These are phyloP conservation scores for Eremomyces bilateralis DNA, from an alignment of 495 filamentous ascomycete species.

Conservation along the genomic window DNA sequence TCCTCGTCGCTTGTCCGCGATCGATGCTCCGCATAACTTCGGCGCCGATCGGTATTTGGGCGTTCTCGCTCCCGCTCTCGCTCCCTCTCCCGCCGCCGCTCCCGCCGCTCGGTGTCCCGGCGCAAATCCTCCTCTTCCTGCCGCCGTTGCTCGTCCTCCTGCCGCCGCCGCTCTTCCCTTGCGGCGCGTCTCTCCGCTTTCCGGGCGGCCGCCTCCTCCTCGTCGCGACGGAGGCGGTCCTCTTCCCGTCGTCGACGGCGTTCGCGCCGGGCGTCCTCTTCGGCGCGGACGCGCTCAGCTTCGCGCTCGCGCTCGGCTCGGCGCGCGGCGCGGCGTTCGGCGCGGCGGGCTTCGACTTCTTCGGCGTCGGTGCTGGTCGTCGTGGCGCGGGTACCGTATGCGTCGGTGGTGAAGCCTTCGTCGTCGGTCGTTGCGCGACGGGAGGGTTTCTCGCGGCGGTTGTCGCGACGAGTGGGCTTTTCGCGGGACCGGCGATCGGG, in stretches of 20 bases:
- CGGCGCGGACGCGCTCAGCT: constrained; percentile 7
- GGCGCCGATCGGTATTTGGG: constrained; percentile 6
- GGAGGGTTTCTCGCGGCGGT: neutral
- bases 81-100: constrained; percentile 8
- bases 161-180: constrained; percentile 9
- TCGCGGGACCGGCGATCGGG: constrained; percentile 3
- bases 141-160: constrained; percentile 10
- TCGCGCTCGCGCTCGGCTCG: constrained; percentile 10
- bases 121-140: constrained; percentile 10
- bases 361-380: constrained; percentile 6
- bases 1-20: constrained; percentile 6
- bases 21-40: constrained; percentile 3
- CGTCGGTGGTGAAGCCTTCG: constrained; percentile 12
- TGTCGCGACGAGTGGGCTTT: constrained; percentile 2
- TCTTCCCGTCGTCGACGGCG: constrained; percentile 7
- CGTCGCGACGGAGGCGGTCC: neutral
- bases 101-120: constrained; percentile 10
- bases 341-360: constrained; percentile 10
- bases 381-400: constrained; percentile 7
- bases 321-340: constrained; percentile 9
- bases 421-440: constrained; percentile 3
- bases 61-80: constrained; percentile 2
- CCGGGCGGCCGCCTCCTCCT: neutral
- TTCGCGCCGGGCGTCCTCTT: constrained; percentile 8
- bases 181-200: neutral